Conservation (phyloP, 1,139 yeast genomes). For the Candida buenavistaensis region DNA sequence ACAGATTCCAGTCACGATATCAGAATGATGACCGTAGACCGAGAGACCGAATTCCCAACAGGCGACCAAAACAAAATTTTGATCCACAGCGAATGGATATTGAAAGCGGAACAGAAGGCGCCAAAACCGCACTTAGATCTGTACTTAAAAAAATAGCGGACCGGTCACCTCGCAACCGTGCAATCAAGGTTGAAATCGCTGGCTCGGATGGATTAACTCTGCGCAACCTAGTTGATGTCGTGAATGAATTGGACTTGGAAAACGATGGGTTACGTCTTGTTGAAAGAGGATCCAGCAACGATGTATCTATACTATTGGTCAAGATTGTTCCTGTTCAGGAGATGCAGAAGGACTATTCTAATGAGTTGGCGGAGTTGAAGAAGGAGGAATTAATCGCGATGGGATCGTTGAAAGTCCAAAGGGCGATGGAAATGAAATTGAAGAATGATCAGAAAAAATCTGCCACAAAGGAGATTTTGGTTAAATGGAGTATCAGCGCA, state of each 20-base stretch:
- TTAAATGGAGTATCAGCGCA: constrained; percentile 41
- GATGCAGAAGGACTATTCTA: constrained; percentile 35
- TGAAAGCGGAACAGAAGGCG: constrained; percentile 20
- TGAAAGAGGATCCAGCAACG: constrained; percentile 3
- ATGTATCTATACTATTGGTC: constrained; percentile 27
- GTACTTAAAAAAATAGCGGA: no score
- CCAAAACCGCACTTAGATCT: constrained; percentile 32
- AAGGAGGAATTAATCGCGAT: constrained; percentile 33
- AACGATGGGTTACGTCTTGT: constrained; percentile 32
- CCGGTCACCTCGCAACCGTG: no score
- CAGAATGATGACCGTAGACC: no score
- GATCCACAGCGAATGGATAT: no score
- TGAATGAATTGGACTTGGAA: constrained; percentile 30
- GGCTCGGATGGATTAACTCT: constrained; percentile 21
- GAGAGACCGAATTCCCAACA: no score
- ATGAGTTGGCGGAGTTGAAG: constrained; percentile 32
- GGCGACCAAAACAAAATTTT: no score
- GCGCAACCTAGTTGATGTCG: constrained; percentile 29
- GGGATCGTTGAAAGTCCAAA: constrained; percentile 37
- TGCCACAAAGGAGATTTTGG: constrained; percentile 32
- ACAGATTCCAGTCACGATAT: no score
- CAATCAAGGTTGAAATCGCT: constrained; percentile 30
- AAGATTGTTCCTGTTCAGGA: constrained; percentile 27
- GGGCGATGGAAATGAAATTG: constrained; percentile 18
- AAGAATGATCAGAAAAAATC: constrained; percentile 10